Evolutionary conservation across 768 basidiomycete species (phyloP).

Genomic region (Strobilomyces confusus): DNA sequence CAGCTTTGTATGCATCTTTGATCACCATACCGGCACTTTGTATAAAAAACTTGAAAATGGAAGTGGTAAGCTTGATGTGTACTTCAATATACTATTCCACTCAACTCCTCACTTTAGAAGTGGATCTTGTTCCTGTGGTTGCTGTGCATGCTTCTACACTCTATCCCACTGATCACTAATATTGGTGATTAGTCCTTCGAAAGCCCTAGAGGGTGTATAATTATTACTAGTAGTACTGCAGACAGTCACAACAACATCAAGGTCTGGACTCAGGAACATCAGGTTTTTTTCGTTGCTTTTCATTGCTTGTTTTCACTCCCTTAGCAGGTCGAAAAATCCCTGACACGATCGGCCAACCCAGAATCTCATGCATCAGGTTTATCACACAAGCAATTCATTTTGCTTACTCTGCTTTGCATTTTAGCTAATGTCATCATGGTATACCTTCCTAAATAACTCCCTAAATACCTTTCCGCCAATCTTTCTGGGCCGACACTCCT

Average conservation of each 20-base stretch:
- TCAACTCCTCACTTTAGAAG: not conserved
- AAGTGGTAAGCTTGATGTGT: slow-evolving; percentile 3
- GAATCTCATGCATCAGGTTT: not conserved
- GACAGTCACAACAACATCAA: slow-evolving; percentile 2
- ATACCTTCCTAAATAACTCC: not conserved
- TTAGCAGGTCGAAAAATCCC: not conserved
- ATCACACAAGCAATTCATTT: not conserved
- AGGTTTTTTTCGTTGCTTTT: not conserved
- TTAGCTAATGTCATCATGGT: not conserved
- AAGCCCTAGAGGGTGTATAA: not conserved
- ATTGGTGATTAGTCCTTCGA: not conserved
- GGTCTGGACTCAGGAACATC: not conserved
- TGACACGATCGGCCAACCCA: not conserved
- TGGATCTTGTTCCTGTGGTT: not conserved
- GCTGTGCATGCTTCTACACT: not conserved
- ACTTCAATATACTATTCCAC: not conserved
- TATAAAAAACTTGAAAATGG: not conserved
- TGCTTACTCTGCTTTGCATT: not conserved
- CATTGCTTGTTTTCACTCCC: not conserved
- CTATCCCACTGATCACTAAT: not conserved
- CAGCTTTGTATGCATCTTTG: not conserved
- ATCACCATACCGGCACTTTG: not conserved
- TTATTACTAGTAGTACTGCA: not conserved
- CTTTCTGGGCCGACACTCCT: too few species aligned
- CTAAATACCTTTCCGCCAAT: not conserved